These are phyloP conservation scores for Aotearoamyces nothofagi DNA, from an alignment of 2,329 filamentous ascomycete genomes.

Conservation along the genomic window DNA sequence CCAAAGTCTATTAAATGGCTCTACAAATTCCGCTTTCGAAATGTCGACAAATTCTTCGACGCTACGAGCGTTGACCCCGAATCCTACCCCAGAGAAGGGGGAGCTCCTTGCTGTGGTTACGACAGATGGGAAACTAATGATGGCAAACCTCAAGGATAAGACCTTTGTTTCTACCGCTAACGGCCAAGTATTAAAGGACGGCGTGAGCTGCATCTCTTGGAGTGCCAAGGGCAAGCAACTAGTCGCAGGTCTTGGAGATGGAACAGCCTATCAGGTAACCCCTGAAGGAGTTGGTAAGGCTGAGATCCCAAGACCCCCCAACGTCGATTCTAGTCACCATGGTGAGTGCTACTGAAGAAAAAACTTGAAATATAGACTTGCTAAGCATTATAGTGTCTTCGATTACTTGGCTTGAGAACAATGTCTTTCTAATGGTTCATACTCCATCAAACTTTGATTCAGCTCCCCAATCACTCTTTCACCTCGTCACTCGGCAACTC, in stretches of 20 bases:
- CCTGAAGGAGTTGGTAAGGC: constrained; percentile 65
- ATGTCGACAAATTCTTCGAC: constrained; percentile 61
- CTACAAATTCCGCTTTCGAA: constrained; percentile 55
- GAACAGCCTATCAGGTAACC: constrained; percentile 69
- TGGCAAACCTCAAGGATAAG: constrained; percentile 64
- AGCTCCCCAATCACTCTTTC: constrained; percentile 53
- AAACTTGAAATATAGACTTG: constrained; percentile 5
- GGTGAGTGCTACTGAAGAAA: constrained; percentile 32
- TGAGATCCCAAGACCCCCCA: constrained; percentile 63
- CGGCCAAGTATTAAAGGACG: constrained; percentile 52
- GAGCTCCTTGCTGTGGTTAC: constrained; percentile 73
- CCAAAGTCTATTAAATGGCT: constrained; percentile 47
- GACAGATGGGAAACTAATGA: constrained; percentile 61
- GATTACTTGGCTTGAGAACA: constrained; percentile 76
- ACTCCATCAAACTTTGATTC: constrained; percentile 43
- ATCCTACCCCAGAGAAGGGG: constrained; percentile 59
- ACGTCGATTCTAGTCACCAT: constrained; percentile 45
- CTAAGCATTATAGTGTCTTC: constrained; percentile 47
- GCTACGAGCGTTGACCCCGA: constrained; percentile 62
- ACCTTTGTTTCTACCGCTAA: constrained; percentile 39
- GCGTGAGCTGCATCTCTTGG: constrained; percentile 79
- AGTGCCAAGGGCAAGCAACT: constrained; percentile 88
- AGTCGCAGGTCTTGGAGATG: constrained; percentile 70
- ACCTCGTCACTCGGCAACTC: constrained; percentile 58
- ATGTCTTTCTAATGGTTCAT: constrained; percentile 70